Conservation (phyloP, 2,329 filamentous ascomycete genomes). For the Talaromyces sp. region DNA sequence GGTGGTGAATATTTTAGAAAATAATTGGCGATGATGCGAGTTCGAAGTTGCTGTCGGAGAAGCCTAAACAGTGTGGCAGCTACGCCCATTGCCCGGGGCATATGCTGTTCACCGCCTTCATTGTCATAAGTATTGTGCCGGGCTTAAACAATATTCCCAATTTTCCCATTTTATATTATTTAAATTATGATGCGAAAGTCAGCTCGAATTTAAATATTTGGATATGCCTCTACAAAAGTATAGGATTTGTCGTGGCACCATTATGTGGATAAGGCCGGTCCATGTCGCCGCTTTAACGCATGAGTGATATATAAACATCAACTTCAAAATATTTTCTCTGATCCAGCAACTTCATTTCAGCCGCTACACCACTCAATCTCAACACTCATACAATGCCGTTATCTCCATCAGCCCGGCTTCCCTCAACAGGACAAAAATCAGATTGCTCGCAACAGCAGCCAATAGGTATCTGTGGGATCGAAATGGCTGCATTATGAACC, state of each 20-base stretch:
- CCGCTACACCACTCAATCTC: no score
- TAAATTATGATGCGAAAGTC: neutral
- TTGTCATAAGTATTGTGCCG: neutral
- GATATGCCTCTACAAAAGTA: no score
- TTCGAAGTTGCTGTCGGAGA: neutral
- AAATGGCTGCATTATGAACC: neutral
- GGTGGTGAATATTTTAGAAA: slow-evolving; percentile 10
- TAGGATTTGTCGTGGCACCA: no score
- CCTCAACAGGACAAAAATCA: neutral
- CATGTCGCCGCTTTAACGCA: neutral
- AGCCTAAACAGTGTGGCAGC: neutral
- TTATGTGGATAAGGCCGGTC: no score
- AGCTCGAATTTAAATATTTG: neutral
- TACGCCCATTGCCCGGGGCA: neutral
- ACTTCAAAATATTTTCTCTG: no score
- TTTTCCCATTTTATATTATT: neutral
- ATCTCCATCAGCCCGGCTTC: no score
- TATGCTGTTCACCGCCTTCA: neutral
- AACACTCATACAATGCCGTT: no score
- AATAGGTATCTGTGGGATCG: neutral
- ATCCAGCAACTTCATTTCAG: no score
- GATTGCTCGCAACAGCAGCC: neutral
- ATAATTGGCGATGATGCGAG: neutral
- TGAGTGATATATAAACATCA: no score
- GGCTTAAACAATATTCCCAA: neutral